Conservation (phyloP, 352 stramenopile genomes). For the Globisporangium nunn region DNA sequence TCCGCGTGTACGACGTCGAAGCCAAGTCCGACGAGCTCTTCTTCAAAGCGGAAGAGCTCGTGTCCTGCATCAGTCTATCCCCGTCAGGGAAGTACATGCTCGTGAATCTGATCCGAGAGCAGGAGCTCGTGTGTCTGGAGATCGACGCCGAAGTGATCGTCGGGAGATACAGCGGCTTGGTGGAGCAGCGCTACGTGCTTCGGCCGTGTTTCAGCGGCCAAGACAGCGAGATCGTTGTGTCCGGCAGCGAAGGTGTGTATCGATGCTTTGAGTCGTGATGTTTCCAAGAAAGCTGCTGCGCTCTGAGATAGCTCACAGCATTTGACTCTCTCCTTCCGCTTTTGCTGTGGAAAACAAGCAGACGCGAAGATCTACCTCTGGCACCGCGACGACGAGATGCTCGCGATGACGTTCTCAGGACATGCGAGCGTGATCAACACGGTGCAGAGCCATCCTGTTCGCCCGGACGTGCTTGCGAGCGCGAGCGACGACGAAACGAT, state of each 20-base stretch:
- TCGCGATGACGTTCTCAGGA: conserved; percentile 26
- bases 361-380: conserved; percentile 58
- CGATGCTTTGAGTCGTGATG: not conserved
- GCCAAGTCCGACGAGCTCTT: conserved; percentile 55
- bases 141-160: conserved; percentile 32
- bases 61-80: conserved; percentile 51
- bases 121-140: conserved; percentile 53
- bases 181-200: conserved; percentile 56
- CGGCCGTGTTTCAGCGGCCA: conserved; percentile 50
- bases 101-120: conserved; percentile 52
- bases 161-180: conserved; percentile 45
- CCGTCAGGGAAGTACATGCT: conserved; percentile 39
- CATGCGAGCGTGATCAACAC: conserved; percentile 72
- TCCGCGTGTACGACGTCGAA: conserved; percentile 54
- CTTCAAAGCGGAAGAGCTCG: conserved; percentile 39
- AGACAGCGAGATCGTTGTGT: conserved; percentile 46
- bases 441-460: conserved; percentile 45
- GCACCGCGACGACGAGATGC: conserved; percentile 42
- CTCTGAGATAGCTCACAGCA: not conserved
- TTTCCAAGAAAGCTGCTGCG: not conserved
- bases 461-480: conserved; percentile 45
- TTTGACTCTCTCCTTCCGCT: too few relatives aligned
- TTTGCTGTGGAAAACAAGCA: conserved; percentile 4
- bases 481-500: conserved; percentile 76
- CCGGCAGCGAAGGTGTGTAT: conserved; percentile 59